phyloP scores from a whole-genome alignment of 1,139 yeast genomes.

The Casaregolazyma suthepensis region DNA sequence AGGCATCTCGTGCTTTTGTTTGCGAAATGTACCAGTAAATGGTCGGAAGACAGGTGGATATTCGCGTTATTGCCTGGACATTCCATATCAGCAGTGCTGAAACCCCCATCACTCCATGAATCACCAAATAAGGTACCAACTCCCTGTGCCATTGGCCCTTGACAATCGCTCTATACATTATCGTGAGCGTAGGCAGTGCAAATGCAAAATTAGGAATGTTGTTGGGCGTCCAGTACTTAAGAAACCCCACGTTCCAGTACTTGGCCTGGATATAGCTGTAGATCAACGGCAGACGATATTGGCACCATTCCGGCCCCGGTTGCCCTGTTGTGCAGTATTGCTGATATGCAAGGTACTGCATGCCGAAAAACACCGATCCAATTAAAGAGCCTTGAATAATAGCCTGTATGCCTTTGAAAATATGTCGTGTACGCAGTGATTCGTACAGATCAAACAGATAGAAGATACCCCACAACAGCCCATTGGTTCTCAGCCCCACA shows the following conservation, averaged over 20 bases:
- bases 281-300: constrained; percentile 48
- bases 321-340: constrained; percentile 54
- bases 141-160: background rate
- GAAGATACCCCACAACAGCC: constrained; percentile 62
- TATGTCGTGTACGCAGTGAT: constrained; percentile 1
- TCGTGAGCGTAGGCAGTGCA: constrained; percentile 54
- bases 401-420: constrained; percentile 6
- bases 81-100: constrained; percentile 65
- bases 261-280: constrained; percentile 68
- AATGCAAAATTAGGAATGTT: constrained; percentile 82
- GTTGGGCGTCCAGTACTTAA: constrained; percentile 72
- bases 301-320: constrained; percentile 53
- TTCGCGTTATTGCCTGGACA: constrained; percentile 77
- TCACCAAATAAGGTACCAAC: constrained; percentile 23
- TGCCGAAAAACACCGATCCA: constrained; percentile 40
- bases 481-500: constrained; percentile 66
- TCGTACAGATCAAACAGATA: constrained; percentile 49
- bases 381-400: constrained; percentile 53
- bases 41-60: constrained; percentile 70
- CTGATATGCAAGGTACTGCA: constrained; percentile 50
- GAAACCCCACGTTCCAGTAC: constrained; percentile 83
- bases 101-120: constrained; percentile 38
- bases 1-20: constrained; percentile 13
- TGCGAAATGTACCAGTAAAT: constrained; percentile 66
- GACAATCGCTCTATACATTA: constrained; percentile 6